These are phyloP conservation scores for Phialophora chinensis DNA, from an alignment of 2,329 filamentous ascomycete species.

Conservation along the genomic window DNA sequence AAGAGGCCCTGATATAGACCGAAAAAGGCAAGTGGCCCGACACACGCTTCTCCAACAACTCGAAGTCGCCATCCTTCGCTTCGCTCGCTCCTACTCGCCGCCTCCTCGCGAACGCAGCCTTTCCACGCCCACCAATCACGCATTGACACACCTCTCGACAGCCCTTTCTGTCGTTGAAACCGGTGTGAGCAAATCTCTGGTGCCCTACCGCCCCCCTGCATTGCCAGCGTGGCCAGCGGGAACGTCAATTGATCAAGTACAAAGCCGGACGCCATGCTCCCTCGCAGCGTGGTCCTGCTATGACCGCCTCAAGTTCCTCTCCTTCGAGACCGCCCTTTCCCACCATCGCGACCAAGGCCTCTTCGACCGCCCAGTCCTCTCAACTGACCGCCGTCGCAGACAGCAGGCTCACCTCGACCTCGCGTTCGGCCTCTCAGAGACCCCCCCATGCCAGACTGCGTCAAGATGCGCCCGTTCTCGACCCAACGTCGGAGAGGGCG, in stretches of 20 bases:
- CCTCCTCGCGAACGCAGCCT: slow-evolving; percentile 35
- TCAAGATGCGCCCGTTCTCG: slow-evolving; percentile 41
- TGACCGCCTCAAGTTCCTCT: slow-evolving; percentile 40
- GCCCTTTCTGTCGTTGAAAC: slow-evolving; percentile 27
- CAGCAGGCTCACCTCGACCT: slow-evolving; percentile 37
- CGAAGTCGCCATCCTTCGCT: slow-evolving; percentile 11
- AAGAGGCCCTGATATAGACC: slow-evolving; percentile 1
- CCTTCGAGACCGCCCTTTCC: slow-evolving; percentile 41
- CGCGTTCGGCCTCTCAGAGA: slow-evolving; percentile 43
- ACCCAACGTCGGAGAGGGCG: slow-evolving; percentile 74
- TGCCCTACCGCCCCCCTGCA: slow-evolving; percentile 47
- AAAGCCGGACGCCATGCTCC: slow-evolving; percentile 40
- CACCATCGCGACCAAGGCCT: slow-evolving; percentile 41
- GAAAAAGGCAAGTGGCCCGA: slow-evolving; percentile 19
- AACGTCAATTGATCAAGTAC: slow-evolving; percentile 42
- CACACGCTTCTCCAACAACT: not conserved
- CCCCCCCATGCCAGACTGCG: slow-evolving; percentile 41
- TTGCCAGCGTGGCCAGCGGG: slow-evolving; percentile 39
- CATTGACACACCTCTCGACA: slow-evolving; percentile 36
- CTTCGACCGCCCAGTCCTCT: slow-evolving; percentile 44
- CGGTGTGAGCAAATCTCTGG: slow-evolving; percentile 33
- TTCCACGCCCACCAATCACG: slow-evolving; percentile 34
- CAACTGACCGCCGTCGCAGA: slow-evolving; percentile 30
- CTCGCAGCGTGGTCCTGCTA: slow-evolving; percentile 33
- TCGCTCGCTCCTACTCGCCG: slow-evolving; percentile 25